phyloP scores from a whole-genome alignment of 306 rosid species.

The Calophaca sinica region DNA sequence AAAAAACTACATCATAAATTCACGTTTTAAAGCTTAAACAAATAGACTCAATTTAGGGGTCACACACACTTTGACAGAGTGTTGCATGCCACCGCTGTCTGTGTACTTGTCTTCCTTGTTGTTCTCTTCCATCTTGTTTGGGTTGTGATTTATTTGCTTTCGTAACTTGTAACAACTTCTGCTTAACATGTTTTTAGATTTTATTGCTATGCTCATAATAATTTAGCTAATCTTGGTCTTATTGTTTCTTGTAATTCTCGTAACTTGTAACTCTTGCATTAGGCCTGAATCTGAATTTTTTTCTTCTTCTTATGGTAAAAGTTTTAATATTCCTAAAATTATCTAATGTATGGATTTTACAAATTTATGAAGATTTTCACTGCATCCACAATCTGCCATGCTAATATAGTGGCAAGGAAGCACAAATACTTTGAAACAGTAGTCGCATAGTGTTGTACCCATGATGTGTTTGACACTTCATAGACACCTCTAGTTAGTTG shows the following conservation, averaged over 20 bases:
- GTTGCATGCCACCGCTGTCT: too few species aligned
- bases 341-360: background rate
- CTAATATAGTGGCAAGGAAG: background rate
- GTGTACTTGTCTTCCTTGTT: background rate
- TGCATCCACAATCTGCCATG: background rate
- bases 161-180: background rate
- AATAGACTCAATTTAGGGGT: background rate
- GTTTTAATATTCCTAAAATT: background rate
- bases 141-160: background rate
- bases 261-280: too few species aligned
- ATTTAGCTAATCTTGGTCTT: background rate
- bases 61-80: too few species aligned
- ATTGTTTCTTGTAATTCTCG: background rate
- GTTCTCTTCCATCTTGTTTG: background rate
- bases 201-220: background rate
- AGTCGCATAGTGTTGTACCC: background rate
- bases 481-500: background rate
- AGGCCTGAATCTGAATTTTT: too few species aligned
- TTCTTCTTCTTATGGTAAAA: too few species aligned
- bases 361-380: slow-evolving; percentile 2
- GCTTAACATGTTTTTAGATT: background rate
- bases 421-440: background rate
- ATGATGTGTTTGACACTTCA: background rate
- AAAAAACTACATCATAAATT: background rate
- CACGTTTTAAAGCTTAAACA: background rate